Evolutionary conservation across 1,139 yeast genomes (phyloP).

Genomic region (Protomyces lactucae-debilis): DNA sequence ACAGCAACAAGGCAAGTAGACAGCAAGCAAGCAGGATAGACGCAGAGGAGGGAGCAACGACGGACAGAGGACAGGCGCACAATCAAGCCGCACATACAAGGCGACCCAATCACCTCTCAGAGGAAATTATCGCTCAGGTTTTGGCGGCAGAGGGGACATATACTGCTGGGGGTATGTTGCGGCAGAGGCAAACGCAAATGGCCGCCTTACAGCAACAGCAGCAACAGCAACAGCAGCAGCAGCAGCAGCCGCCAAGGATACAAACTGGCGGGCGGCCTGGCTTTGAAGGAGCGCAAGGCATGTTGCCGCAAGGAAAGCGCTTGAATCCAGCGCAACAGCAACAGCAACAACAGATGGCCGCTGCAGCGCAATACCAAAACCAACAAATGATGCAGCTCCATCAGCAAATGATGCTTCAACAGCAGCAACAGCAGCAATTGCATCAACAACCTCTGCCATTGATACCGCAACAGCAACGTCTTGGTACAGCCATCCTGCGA

Average conservation of each 20-base stretch:
- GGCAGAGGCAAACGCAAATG: not conserved
- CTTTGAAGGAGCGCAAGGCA: not conserved
- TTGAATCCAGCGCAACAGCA: not conserved
- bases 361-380: not conserved
- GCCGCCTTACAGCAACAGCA: not conserved
- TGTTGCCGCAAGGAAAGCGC: not conserved
- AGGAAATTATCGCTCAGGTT: not conserved
- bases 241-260: not conserved
- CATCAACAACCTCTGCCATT: not conserved
- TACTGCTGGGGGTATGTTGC: not conserved
- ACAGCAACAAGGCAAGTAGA: too few species aligned
- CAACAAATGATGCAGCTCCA: constrained; percentile 16
- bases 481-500: constrained; percentile 20
- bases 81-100: too few species aligned
- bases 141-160: not conserved
- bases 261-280: not conserved
- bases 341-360: not conserved
- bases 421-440: constrained; percentile 12
- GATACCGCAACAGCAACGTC: constrained; percentile 7
- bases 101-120: not conserved
- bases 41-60: too few species aligned
- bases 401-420: constrained; percentile 12
- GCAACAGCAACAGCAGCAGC: not conserved
- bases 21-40: too few species aligned
- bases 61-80: too few species aligned